Conservation (phyloP, 2,329 filamentous ascomycete genomes). For the Samsoniella hepiali region DNA sequence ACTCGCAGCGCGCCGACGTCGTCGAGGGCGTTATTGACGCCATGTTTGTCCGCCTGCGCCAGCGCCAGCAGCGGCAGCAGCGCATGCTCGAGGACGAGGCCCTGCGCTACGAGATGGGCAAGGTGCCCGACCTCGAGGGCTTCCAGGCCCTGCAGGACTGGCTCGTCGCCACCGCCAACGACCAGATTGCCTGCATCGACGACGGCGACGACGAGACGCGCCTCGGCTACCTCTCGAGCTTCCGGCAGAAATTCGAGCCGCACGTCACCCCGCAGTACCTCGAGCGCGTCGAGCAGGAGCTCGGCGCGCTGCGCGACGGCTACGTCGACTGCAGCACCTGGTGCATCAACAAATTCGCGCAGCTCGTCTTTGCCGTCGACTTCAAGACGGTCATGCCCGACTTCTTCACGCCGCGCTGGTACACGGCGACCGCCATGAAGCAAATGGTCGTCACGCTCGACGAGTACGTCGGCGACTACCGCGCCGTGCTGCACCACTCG, state of each 20-base stretch:
- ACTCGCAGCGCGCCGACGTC: slow-evolving; percentile 83
- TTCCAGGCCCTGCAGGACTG: slow-evolving; percentile 88
- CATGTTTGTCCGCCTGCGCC: slow-evolving; percentile 85
- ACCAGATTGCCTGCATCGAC: slow-evolving; percentile 97
- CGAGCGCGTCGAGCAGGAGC: slow-evolving; percentile 68
- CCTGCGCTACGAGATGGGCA: slow-evolving; percentile 62
- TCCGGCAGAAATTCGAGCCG: slow-evolving; percentile 77
- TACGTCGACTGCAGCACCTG: slow-evolving; percentile 95
- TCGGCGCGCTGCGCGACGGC: slow-evolving; percentile 75
- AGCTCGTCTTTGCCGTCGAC: slow-evolving; percentile 86
- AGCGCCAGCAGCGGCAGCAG: slow-evolving; percentile 82
- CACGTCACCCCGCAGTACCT: slow-evolving; percentile 79
- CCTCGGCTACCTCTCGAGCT: slow-evolving; percentile 79
- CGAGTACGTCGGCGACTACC: slow-evolving; percentile 90
- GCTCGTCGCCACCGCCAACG: slow-evolving; percentile 94
- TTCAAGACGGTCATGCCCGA: slow-evolving; percentile 79
- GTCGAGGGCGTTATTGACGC: slow-evolving; percentile 93
- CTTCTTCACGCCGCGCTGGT: slow-evolving; percentile 92
- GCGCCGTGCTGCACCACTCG: slow-evolving; percentile 76
- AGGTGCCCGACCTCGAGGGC: slow-evolving; percentile 55
- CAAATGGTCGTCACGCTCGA: slow-evolving; percentile 93
- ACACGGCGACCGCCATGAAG: slow-evolving; percentile 79
- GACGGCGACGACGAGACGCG: slow-evolving; percentile 76
- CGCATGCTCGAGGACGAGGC: slow-evolving; percentile 84
- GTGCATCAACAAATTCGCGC: slow-evolving; percentile 83